Evolutionary conservation across 495 filamentous ascomycete genomes (phyloP).

Genomic region (Penicillium atrosanguineum): DNA sequence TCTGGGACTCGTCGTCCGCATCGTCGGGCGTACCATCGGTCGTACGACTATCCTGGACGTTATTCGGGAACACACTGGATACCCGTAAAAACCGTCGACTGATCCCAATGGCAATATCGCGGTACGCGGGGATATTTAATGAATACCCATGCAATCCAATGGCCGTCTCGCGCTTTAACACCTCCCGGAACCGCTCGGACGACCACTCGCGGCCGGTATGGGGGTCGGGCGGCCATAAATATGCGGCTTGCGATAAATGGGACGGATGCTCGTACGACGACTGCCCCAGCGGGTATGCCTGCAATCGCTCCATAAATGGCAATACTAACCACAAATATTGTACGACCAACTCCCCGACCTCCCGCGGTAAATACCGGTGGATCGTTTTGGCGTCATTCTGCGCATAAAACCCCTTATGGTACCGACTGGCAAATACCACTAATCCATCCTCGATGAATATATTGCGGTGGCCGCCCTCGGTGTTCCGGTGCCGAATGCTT

Average conservation of each 20-base stretch:
- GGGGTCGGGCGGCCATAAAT: neutral
- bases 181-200: neutral
- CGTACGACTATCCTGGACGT: neutral
- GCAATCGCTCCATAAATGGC: neutral
- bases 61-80: constrained; percentile 3
- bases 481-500: too few species aligned
- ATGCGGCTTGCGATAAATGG: neutral
- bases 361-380: neutral
- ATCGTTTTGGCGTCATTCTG: too few species aligned
- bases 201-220: neutral
- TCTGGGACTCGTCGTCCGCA: neutral
- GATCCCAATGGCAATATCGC: constrained; percentile 1
- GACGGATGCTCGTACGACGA: neutral
- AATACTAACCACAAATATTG: constrained; percentile 1
- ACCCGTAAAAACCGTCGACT: neutral
- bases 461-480: too few species aligned
- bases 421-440: too few species aligned
- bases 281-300: neutral
- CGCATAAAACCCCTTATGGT: neutral
- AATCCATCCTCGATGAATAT: too few species aligned
- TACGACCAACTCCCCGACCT: neutral
- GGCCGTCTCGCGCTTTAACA: neutral
- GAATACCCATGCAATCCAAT: neutral
- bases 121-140: neutral
- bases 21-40: neutral